phyloP scores from a whole-genome alignment of 2,329 filamentous ascomycete genomes.

The Ophiostoma novo-ulmi region DNA sequence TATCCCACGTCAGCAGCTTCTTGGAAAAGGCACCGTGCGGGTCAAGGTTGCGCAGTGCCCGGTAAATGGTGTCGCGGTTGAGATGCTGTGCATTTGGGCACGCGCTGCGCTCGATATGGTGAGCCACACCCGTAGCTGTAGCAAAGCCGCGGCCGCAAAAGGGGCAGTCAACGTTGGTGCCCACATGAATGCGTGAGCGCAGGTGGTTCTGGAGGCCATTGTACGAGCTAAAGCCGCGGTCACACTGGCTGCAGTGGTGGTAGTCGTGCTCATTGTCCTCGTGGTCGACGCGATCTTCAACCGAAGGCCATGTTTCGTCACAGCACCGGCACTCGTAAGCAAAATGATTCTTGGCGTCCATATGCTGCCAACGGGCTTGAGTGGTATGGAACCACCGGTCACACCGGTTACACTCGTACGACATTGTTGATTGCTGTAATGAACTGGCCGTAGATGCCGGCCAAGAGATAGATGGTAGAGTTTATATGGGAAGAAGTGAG shows the following conservation, averaged over 20 bases:
- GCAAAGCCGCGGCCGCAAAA: constrained; percentile 47
- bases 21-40: constrained; percentile 46
- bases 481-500: not conserved
- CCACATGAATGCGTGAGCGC: constrained; percentile 46
- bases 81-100: constrained; percentile 45
- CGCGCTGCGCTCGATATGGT: constrained; percentile 53
- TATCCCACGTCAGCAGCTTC: constrained; percentile 45
- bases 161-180: constrained; percentile 45
- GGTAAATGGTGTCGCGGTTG: constrained; percentile 46
- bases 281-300: not conserved
- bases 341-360: constrained; percentile 21
- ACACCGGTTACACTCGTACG: constrained; percentile 5
- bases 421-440: not conserved
- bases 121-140: constrained; percentile 49
- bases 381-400: not conserved
- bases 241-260: not conserved
- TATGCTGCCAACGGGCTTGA: constrained; percentile 12
- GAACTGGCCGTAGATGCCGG: too few species aligned
- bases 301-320: constrained; percentile 17
- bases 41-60: constrained; percentile 43
- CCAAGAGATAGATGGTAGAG: not conserved
- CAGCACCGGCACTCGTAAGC: constrained; percentile 18
- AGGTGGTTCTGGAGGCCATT: constrained; percentile 6
- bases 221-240: constrained; percentile 9
- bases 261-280: constrained; percentile 1